phyloP scores from a whole-genome alignment of 192 early-diverging fungal genomes.

The Entrophospora sp. region DNA sequence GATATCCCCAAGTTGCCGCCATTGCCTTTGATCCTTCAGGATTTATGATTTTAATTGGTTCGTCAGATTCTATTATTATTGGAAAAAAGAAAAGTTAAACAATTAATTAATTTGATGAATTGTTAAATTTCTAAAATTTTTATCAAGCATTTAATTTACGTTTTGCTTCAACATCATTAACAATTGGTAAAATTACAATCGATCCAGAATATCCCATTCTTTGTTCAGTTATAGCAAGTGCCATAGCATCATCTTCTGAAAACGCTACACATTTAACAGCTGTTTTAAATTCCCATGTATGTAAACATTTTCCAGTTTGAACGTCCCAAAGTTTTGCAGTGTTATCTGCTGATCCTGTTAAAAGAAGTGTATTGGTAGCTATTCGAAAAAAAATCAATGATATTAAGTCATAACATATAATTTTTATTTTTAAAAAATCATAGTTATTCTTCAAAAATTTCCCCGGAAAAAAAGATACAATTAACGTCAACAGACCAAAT shows the following conservation, averaged over 20 bases:
- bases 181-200: slow-evolving; percentile 77
- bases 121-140: no score
- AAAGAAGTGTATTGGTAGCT: slow-evolving; percentile 65
- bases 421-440: no score
- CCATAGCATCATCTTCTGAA: slow-evolving; percentile 78
- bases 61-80: slow-evolving; percentile 78
- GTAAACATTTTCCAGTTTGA: slow-evolving; percentile 82
- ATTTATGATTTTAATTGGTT: slow-evolving; percentile 66
- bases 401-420: background rate
- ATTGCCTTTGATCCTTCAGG: slow-evolving; percentile 78
- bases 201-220: slow-evolving; percentile 86
- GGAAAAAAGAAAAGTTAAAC: no score
- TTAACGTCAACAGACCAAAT: slow-evolving; percentile 94
- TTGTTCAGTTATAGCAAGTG: slow-evolving; percentile 90
- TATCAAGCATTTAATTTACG: slow-evolving; percentile 42
- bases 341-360: slow-evolving; percentile 90
- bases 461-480: slow-evolving; percentile 38
- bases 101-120: no score
- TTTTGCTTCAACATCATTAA: slow-evolving; percentile 44
- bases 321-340: slow-evolving; percentile 88
- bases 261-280: slow-evolving; percentile 89
- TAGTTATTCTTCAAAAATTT: no score
- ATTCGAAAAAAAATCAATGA: background rate
- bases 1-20: slow-evolving; percentile 83
- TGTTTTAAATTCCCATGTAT: slow-evolving; percentile 82